Percentiles rank a stretch among this genome's conserved stretches.
phyloP scores from a whole-genome alignment of 1,284 basidiomycete genomes.

The Naganishia sp. region DNA sequence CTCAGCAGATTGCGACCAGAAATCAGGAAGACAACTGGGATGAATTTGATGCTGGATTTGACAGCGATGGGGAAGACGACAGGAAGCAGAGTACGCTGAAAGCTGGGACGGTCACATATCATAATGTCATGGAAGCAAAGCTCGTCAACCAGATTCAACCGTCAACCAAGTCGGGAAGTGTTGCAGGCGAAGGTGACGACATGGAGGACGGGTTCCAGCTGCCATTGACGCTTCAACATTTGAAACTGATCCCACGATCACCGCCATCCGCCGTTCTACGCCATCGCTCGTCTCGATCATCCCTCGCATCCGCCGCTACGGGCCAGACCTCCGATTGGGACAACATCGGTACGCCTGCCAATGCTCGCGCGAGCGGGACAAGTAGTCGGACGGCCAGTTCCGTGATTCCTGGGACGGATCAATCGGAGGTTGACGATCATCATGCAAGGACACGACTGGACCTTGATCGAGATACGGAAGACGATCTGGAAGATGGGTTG shows the following conservation, averaged over 20 bases:
- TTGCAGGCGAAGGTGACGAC: conserved; percentile 31
- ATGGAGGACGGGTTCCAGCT: conserved; percentile 48
- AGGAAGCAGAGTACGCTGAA: conserved; percentile 49
- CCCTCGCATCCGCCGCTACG: conserved; percentile 39
- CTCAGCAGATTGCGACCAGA: conserved; percentile 31
- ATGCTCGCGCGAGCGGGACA: conserved; percentile 36
- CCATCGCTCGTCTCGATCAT: conserved; percentile 38
- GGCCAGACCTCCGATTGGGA: conserved; percentile 38
- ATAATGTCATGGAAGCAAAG: neutral
- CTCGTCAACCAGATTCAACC: neutral
- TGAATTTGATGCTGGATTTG: conserved; percentile 44
- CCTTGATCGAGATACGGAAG: conserved; percentile 36
- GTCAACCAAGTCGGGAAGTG: conserved; percentile 12
- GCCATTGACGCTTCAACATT: conserved; percentile 46
- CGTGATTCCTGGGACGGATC: conserved; percentile 39
- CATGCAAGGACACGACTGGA: conserved; percentile 7
- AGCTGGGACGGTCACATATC: conserved; percentile 42
- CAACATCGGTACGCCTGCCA: conserved; percentile 38
- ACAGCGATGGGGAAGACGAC: conserved; percentile 42
- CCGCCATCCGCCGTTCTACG: conserved; percentile 19
- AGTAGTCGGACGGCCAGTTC: conserved; percentile 46
- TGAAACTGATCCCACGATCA: conserved; percentile 33
- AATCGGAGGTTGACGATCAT: conserved; percentile 35
- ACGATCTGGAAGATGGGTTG: conserved; percentile 48
- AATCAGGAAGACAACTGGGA: conserved; percentile 40